Evolutionary conservation across 75 land plant species (phyloP).

Genomic region (Selaginella moellendorffii): DNA sequence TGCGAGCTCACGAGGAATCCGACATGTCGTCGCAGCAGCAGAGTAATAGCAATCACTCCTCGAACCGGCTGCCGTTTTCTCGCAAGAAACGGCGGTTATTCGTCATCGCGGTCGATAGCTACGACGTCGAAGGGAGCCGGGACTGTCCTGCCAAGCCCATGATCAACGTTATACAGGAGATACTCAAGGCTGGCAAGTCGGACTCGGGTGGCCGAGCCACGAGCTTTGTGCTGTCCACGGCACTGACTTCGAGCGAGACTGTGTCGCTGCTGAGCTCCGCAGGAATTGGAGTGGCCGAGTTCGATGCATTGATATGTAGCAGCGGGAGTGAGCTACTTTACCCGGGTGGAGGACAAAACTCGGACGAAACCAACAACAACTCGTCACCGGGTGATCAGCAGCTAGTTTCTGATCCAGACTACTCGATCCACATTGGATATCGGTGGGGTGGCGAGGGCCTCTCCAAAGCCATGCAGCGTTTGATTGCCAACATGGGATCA

Average conservation of each 20-base stretch:
- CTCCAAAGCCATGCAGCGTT: conserved; percentile 19
- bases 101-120: conserved; percentile 53
- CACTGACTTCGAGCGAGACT: conserved; percentile 32
- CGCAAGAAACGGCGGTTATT: conserved; percentile 40
- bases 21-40: background rate
- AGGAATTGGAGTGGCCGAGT: conserved; percentile 23
- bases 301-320: conserved; percentile 62
- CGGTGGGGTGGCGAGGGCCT: conserved; percentile 42
- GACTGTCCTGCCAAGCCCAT: too few species aligned
- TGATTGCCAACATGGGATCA: conserved; percentile 6
- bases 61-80: background rate
- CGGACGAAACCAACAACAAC: conserved; percentile 31
- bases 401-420: conserved; percentile 33
- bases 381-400: conserved; percentile 23
- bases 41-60: background rate
- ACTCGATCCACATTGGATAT: conserved; percentile 40
- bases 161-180: conserved; percentile 12
- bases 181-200: conserved; percentile 19
- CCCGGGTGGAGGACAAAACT: conserved; percentile 16
- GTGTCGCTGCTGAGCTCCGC: conserved; percentile 25
- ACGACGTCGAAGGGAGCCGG: conserved; percentile 22
- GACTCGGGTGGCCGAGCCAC: background rate
- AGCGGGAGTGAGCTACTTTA: conserved; percentile 69
- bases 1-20: background rate
- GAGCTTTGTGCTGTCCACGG: conserved; percentile 47